Conservation (phyloP, 2,329 filamentous ascomycete species). For the Neonectria faginata region DNA sequence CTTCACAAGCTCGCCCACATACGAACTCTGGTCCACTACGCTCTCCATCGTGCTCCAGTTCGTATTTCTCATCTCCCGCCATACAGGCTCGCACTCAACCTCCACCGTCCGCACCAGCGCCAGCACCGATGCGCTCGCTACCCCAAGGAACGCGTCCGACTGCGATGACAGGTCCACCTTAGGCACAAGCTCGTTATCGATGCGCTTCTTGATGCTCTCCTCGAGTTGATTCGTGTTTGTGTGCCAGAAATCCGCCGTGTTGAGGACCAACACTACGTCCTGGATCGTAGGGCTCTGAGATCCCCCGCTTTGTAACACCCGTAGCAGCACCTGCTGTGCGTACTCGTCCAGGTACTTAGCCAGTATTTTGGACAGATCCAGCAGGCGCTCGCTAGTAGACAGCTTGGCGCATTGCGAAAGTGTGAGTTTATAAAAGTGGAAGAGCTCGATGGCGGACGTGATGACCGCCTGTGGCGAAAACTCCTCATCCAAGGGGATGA, state of each 20-base stretch:
- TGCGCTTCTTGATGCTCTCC: conserved; percentile 91
- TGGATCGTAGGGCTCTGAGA: conserved; percentile 70
- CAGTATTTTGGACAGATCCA: conserved; percentile 86
- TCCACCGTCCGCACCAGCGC: conserved; percentile 88
- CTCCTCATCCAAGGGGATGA: conserved; percentile 87
- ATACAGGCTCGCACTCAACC: conserved; percentile 82
- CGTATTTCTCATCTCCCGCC: conserved; percentile 97
- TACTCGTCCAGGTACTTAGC: conserved; percentile 97
- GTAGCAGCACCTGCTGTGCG: conserved; percentile 88
- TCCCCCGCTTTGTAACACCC: conserved; percentile 71
- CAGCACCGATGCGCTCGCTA: conserved; percentile 88
- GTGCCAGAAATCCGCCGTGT: conserved; percentile 98
- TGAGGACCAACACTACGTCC: conserved; percentile 86
- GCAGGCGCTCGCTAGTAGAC: conserved; percentile 86
- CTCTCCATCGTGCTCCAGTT: conserved; percentile 95
- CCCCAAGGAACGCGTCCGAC: conserved; percentile 93
- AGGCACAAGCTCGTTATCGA: conserved; percentile 80
- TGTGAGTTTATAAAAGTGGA: conserved; percentile 95
- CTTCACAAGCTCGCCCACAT: conserved; percentile 83
- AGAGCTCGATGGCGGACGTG: conserved; percentile 92
- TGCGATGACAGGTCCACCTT: conserved; percentile 92
- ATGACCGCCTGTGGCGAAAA: conserved; percentile 92
- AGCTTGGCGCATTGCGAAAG: conserved; percentile 96
- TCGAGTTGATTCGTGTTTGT: conserved; percentile 92
- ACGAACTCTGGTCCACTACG: conserved; percentile 93